These are phyloP conservation scores for Phyllosticta capitalensis DNA, from an alignment of 2,329 filamentous ascomycete genomes.

Conservation along the genomic window DNA sequence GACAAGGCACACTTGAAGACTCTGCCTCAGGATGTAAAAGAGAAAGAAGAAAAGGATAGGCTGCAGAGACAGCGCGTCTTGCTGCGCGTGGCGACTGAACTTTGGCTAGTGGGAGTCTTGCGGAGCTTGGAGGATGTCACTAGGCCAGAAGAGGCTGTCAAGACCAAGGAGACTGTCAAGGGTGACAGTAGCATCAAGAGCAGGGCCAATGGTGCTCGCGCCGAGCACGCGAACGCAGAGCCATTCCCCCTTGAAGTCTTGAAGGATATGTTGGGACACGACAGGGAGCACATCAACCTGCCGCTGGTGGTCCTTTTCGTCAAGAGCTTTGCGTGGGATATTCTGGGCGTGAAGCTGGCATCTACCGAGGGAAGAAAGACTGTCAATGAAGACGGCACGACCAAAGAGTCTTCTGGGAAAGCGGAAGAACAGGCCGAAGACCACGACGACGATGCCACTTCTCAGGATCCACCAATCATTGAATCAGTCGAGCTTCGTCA, in stretches of 20 bases:
- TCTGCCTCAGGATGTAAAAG: constrained; percentile 69
- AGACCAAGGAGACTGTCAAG: constrained; percentile 48
- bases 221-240: constrained; percentile 62
- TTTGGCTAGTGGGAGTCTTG: constrained; percentile 88
- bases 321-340: constrained; percentile 93
- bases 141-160: constrained; percentile 54
- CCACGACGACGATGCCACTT: constrained; percentile 42
- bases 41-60: constrained; percentile 93
- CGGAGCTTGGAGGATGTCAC: constrained; percentile 66
- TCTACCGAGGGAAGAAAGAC: constrained; percentile 72
- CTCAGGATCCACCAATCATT: constrained; percentile 64
- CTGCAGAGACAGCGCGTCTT: constrained; percentile 76
- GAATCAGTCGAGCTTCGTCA: constrained; percentile 65
- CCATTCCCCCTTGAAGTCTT: constrained; percentile 96
- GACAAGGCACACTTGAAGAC: constrained; percentile 77
- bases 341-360: constrained; percentile 67
- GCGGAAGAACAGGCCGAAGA: constrained; percentile 42
- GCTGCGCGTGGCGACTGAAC: constrained; percentile 81
- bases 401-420: constrained; percentile 41
- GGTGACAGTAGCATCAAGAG: constrained; percentile 52
- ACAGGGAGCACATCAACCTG: constrained; percentile 84
- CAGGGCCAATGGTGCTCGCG: constrained; percentile 45
- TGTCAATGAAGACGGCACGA: constrained; percentile 69
- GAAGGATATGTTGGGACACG: constrained; percentile 89
- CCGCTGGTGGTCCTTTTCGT: constrained; percentile 91